Conservation (phyloP, 805 yeast species). For the Yueomyces sinensis region DNA sequence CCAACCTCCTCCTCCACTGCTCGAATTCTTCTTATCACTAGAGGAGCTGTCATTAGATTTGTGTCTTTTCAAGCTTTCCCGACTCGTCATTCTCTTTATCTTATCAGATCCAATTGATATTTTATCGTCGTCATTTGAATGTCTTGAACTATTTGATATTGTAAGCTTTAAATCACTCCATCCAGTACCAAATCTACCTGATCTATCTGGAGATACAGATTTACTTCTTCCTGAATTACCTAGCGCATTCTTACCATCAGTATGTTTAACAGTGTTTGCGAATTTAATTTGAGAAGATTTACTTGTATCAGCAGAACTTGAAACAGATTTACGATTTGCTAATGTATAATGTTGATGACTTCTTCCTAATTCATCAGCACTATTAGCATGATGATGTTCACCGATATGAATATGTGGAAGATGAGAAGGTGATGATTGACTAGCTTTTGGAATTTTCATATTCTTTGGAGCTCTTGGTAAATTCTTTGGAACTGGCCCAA, state of each 20-base stretch:
- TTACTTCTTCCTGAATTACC: conserved; percentile 3
- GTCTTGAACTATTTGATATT: conserved; percentile 1
- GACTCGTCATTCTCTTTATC: background rate
- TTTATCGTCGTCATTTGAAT: background rate
- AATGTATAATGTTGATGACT: background rate
- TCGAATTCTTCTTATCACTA: background rate
- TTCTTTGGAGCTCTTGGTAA: background rate
- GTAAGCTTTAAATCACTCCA: background rate
- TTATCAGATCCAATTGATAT: background rate
- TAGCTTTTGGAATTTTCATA: background rate
- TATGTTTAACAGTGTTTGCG: conserved; percentile 12
- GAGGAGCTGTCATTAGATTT: background rate
- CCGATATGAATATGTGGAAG: conserved; percentile 1
- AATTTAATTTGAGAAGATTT: conserved; percentile 17
- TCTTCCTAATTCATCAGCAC: background rate
- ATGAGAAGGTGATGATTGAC: conserved; percentile 1
- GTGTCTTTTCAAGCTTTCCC: background rate
- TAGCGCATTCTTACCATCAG: conserved; percentile 13
- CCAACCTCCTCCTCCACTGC: background rate
- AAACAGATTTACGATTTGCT: background rate
- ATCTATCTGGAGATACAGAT: background rate
- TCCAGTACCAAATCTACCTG: background rate
- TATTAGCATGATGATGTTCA: conserved; percentile 2
- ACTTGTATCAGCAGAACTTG: background rate
- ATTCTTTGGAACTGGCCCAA: background rate